These are phyloP conservation scores for Mycocentrospora acerina DNA, from an alignment of 2,329 filamentous ascomycete species.

Conservation along the genomic window DNA sequence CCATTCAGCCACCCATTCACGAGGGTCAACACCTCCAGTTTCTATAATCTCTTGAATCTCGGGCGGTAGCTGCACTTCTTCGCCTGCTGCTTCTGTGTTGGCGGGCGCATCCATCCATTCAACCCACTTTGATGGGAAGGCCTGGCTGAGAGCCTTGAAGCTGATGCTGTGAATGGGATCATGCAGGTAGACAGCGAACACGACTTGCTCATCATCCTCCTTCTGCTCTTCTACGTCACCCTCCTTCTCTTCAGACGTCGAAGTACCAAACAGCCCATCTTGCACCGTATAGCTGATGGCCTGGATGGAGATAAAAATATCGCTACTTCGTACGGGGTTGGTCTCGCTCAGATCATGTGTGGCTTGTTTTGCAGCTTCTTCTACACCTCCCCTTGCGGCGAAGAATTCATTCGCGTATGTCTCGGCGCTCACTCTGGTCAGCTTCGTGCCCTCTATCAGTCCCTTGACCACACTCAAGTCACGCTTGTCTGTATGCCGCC, in stretches of 20 bases:
- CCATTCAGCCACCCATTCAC: conserved; percentile 98
- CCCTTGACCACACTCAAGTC: conserved; percentile 80
- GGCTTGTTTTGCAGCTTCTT: conserved; percentile 76
- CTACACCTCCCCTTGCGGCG: conserved; percentile 72
- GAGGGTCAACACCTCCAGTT: conserved; percentile 75
- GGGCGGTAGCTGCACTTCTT: conserved; percentile 66
- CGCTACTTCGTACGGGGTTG: conserved; percentile 88
- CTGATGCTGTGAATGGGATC: conserved; percentile 91
- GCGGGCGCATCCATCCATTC: conserved; percentile 76
- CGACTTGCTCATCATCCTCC: conserved; percentile 64
- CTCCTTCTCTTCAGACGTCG: conserved; percentile 56
- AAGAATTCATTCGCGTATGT: conserved; percentile 86
- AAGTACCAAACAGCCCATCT: conserved; percentile 66
- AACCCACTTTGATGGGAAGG: conserved; percentile 81
- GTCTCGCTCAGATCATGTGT: conserved; percentile 76
- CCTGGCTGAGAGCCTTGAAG: conserved; percentile 80
- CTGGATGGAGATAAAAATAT: conserved; percentile 95
- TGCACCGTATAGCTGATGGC: conserved; percentile 70
- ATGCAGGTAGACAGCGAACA: conserved; percentile 76
- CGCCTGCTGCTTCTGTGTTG: conserved; percentile 34
- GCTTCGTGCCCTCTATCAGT: conserved; percentile 82
- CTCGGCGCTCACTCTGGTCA: conserved; percentile 86
- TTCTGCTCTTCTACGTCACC: conserved; percentile 57
- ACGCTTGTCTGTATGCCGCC: conserved; percentile 72
- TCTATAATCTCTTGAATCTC: conserved; percentile 85